Conservation (phyloP, 2,329 filamentous ascomycete species). For the Phialophora chinensis region DNA sequence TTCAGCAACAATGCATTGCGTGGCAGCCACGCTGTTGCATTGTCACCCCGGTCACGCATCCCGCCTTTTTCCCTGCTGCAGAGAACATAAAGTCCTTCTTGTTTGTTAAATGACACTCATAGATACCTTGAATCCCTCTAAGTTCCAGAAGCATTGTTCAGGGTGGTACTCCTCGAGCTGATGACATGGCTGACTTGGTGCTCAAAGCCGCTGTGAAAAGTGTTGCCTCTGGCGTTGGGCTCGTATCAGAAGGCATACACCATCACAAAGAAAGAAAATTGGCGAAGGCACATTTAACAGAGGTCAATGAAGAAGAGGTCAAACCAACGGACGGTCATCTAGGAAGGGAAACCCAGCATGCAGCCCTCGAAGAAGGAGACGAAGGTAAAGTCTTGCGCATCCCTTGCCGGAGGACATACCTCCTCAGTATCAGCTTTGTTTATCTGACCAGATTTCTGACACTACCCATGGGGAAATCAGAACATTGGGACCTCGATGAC, state of each 20-base stretch:
- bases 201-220: slow-evolving; percentile 16
- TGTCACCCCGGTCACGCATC: neutral
- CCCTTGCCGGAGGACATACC: no score
- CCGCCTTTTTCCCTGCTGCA: no score
- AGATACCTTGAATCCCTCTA: no score
- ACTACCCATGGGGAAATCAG: slow-evolving; percentile 10
- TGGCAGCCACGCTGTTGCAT: neutral
- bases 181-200: slow-evolving; percentile 10
- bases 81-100: neutral
- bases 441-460: neutral
- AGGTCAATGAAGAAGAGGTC: neutral
- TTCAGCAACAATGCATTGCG: neutral
- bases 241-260: slow-evolving; percentile 20
- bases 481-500: slow-evolving; percentile 26
- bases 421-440: no score
- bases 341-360: neutral
- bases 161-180: no score
- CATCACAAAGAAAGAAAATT: slow-evolving; percentile 20
- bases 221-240: slow-evolving; percentile 18
- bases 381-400: neutral
- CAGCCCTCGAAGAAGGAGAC: neutral
- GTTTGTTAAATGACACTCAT: neutral
- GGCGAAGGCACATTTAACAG: slow-evolving; percentile 1
- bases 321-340: neutral
- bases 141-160: no score